Base-by-base conservation (phyloP, 805 yeast species). In the Metschnikowia kunwiensis region DNA sequence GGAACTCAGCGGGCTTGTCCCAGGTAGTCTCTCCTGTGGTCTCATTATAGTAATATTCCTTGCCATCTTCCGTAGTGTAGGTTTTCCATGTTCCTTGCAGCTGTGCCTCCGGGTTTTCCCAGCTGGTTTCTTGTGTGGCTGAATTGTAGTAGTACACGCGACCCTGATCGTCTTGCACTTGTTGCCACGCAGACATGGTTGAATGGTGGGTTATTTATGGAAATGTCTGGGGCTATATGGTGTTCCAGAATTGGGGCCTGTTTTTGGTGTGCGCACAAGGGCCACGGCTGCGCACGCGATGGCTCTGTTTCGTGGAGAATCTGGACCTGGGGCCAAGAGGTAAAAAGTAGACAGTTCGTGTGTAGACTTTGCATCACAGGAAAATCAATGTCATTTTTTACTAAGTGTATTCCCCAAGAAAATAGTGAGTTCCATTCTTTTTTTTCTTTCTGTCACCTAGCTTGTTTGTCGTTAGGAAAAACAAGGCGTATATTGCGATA, bases 21-120 rank as follows among this genome's bases (percentile, higher is more conserved):
- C 96, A 89, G 0, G 81, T 78, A 13, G 93, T 80, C 50, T 79
- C 78, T 5, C 77, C 72, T 0, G 91, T 75, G 18, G 59, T 58
- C 10, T 69, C 63, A 52, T 84, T 83, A 58, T 80, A 81, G 65
- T 84, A 88, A 57, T 87, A 87, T 13, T 68, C 64, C 34, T 63
- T 63, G 3, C 89, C 75, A 8, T 68, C 88, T 12, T 74, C 76
- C 1, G 80, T 70, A 14, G 63, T 61, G 24, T 62, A 66, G 12
- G 79, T 66, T 17, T 75, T 72, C 60, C 70, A 68, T 25, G 41
- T 37, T 11, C 30, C 34, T 3, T 42, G 43, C 7, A 17, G 46
- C 38, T 70, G 76, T 29, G 50, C 57, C 12, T 60, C 74, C 0
- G 96, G 96, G 45, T 78, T 77, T 17, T 83, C 86, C 95, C 96